Evolutionary conservation across 1,284 basidiomycete species (phyloP).

Genomic region (Marasmius sp.): DNA sequence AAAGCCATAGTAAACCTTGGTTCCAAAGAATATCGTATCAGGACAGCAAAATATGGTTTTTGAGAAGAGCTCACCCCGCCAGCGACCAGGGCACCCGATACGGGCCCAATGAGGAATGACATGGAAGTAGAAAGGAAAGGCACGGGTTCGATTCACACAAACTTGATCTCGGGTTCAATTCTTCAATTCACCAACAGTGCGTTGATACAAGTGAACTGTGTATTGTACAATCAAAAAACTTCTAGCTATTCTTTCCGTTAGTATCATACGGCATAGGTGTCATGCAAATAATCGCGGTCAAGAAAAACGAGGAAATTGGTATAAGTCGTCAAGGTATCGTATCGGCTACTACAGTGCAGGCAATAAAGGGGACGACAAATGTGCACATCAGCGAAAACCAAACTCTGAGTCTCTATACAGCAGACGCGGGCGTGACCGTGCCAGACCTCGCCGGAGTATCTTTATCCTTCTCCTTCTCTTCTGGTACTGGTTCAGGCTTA

Average conservation of each 20-base stretch:
- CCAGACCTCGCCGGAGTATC: neutral
- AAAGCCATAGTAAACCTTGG: conserved; percentile 58
- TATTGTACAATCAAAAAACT: too few species aligned
- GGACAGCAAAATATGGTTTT: neutral
- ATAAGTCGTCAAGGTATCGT: neutral
- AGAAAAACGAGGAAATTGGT: neutral
- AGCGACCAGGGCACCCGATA: conserved; percentile 58
- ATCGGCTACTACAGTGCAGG: too few species aligned
- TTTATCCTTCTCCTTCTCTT: conserved; percentile 7
- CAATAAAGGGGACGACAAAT: too few species aligned
- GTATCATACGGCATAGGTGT: too few species aligned
- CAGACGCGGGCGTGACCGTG: too few species aligned
- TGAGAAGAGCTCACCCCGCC: conserved; percentile 44
- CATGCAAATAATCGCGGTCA: neutral
- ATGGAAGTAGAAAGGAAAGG: conserved; percentile 22
- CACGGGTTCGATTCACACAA: neutral
- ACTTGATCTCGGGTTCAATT: too few species aligned
- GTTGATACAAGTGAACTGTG: too few species aligned
- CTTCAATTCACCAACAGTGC: too few species aligned
- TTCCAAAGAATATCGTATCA: conserved; percentile 19
- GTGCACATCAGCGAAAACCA: too few species aligned
- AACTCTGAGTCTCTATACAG: too few species aligned
- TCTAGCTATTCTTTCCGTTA: too few species aligned
- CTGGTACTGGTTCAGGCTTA: conserved; percentile 12
- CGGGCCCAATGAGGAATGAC: conserved; percentile 53